A percentile compares a stretch with the other conserved stretches of the same genome.
These are phyloP conservation scores for Pontederia crassipes DNA, from an alignment of 176 grass and related monocot species.

Conservation along the genomic window DNA sequence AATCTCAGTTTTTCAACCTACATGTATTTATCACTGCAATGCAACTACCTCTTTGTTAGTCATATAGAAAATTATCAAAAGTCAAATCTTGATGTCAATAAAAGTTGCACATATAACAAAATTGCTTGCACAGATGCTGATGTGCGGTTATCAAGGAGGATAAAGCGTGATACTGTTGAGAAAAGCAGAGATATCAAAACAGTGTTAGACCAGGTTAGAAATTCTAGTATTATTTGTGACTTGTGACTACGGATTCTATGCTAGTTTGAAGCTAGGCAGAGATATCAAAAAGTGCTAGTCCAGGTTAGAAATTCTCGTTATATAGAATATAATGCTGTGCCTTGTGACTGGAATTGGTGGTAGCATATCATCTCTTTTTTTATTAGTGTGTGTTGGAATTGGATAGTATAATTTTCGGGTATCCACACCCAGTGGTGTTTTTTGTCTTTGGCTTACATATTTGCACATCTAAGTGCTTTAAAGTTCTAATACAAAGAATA, in stretches of 20 bases:
- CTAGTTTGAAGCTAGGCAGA: constrained; percentile 72
- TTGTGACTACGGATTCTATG: neutral
- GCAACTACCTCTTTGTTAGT: too few relatives aligned
- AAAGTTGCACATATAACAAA: too few relatives aligned
- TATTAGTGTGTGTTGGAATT: too few relatives aligned
- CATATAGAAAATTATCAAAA: too few relatives aligned
- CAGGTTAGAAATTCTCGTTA: constrained; percentile 46
- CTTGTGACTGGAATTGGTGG: constrained; percentile 12
- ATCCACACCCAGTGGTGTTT: too few relatives aligned
- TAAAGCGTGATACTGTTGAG: constrained; percentile 66
- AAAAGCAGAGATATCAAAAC: constrained; percentile 89
- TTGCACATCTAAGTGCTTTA: too few relatives aligned
- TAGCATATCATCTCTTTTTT: neutral
- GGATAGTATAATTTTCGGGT: too few relatives aligned
- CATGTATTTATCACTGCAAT: too few relatives aligned
- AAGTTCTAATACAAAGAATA: too few relatives aligned
- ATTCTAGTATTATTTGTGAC: constrained; percentile 6
- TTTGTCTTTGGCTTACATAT: too few relatives aligned
- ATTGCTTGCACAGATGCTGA: constrained; percentile 59
- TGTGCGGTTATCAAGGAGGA: constrained; percentile 73
- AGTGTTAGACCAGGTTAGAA: constrained; percentile 83
- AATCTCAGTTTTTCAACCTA: too few relatives aligned
- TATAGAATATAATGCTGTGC: constrained; percentile 1
- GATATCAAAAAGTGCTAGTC: constrained; percentile 84
- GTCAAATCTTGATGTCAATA: too few relatives aligned